Base-by-base conservation (phyloP, 768 basidiomycete genomes). In the Lentinula sp. region DNA sequence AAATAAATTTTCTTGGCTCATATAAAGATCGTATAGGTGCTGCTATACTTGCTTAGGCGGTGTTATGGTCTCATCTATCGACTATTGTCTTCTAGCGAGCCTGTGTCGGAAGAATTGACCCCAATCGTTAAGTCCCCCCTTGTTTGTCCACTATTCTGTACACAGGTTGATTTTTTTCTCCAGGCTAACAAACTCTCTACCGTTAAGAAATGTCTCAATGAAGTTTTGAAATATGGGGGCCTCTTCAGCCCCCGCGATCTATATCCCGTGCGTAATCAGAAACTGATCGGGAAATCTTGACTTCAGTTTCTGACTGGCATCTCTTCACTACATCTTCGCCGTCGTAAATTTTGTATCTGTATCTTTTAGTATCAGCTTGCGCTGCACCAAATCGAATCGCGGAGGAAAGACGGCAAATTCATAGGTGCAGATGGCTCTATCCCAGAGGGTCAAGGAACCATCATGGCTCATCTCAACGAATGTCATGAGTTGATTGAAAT, bases 91-190 rank as follows among this genome's bases (percentile, higher is more conserved):
- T 94, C 94, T 18, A 93, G 91, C 64, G 96, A 98, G 74, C 97
- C 97, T 0, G 95, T 99, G 2, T 96, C 94, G 0, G 97, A 99
- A 73, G 97, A 98, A 72, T 77, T 99, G 15, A 98, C 98, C 91
- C 95, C 95, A 5, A 84, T 97, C 42, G 95, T 95, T 95, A 72
- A 59, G 84, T 28, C 3, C 28, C 28, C 28, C 28, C 28, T 28
- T 28, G 70, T 43, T 35, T 15, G 1, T 39, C 20, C 46, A 13
- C 62, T 49, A 60, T 9, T 23, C 55, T 16, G 59, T 39, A 20
- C 49, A 33, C 18, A 8, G 28, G 43, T 12, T 51, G 7, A 58
- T 37, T 46, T 15, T 42, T 53, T 28, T 23, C 33, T 36, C 1
- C 64, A 96, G 95, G 94, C 95, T 6, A 98, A 98, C 77, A 98